A percentile compares a stretch with the other conserved stretches of the same genome.
These are phyloP conservation scores for Phytophthora chlamydospora DNA, from an alignment of 352 stramenopile genomes.

Conservation along the genomic window DNA sequence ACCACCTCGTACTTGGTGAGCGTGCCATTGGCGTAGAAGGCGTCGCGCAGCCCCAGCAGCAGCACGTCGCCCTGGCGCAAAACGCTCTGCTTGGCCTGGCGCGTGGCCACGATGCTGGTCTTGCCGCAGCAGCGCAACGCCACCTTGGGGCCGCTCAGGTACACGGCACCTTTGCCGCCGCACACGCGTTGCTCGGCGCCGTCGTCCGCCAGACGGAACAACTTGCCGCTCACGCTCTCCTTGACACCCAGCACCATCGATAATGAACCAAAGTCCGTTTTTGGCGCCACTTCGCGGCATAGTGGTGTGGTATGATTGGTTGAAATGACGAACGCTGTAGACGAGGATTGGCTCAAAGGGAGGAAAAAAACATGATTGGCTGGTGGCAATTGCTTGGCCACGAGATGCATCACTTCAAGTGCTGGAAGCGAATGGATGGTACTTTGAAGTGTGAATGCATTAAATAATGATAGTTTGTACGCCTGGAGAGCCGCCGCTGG, in stretches of 20 bases:
- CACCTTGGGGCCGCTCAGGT: conserved; percentile 70
- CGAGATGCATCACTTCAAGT: too few species aligned
- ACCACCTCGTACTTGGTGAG: conserved; percentile 88
- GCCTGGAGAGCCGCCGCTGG: conserved; percentile 13
- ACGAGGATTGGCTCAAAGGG: background rate
- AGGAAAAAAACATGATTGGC: background rate
- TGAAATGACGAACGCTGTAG: background rate
- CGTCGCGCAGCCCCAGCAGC: conserved; percentile 63
- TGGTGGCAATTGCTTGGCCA: too few species aligned
- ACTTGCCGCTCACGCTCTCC: conserved; percentile 77
- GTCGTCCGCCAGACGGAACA: conserved; percentile 47
- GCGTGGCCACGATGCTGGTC: conserved; percentile 74
- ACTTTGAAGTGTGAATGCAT: conserved; percentile 20
- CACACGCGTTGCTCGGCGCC: conserved; percentile 67
- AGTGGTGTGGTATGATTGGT: background rate
- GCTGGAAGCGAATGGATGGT: background rate
- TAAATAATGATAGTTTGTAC: conserved; percentile 38
- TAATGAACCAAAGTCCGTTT: background rate
- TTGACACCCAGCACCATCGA: conserved; percentile 61
- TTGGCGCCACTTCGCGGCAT: conserved; percentile 9
- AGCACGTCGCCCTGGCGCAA: conserved; percentile 77
- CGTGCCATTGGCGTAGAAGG: conserved; percentile 85
- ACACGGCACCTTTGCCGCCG: conserved; percentile 70
- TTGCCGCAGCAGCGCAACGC: conserved; percentile 81
- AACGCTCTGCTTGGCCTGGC: conserved; percentile 76